phyloP scores from a whole-genome alignment of 176 grass and related monocot species.

The Phragmites australis region DNA sequence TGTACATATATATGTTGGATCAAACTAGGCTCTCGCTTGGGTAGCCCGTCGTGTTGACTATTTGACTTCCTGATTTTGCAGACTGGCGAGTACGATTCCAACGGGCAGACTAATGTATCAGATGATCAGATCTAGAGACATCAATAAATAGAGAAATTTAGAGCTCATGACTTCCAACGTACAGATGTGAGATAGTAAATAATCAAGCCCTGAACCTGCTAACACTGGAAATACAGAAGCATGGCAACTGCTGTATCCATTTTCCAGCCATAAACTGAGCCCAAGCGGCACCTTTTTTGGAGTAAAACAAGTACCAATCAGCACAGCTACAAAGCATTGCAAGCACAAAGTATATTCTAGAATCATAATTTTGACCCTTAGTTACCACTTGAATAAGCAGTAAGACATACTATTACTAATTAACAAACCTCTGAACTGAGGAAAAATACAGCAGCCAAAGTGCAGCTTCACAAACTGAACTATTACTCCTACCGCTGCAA shows the following conservation, averaged over 20 bases:
- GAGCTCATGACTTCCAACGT: background rate
- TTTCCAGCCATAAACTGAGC: background rate
- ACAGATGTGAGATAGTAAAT: background rate
- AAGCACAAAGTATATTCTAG: background rate
- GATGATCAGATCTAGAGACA: slow-evolving; percentile 24
- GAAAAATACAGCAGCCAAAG: background rate
- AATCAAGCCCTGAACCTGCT: too few relatives aligned
- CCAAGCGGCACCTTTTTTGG: background rate
- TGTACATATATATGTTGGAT: slow-evolving; percentile 44
- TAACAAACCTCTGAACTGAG: background rate
- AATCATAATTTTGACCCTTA: background rate
- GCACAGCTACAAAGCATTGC: background rate
- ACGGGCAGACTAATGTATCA: slow-evolving; percentile 26
- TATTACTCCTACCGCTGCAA: background rate
- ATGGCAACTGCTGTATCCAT: background rate
- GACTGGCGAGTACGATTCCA: background rate
- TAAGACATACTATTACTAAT: background rate
- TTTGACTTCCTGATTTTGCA: background rate
- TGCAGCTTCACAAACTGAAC: background rate
- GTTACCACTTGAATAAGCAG: background rate
- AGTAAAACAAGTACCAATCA: background rate
- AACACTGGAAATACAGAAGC: background rate
- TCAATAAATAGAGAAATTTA: slow-evolving; percentile 28
- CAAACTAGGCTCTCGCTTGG: slow-evolving; percentile 27
- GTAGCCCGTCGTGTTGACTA: background rate